These are phyloP conservation scores for Arabidopsis thaliana DNA, from an alignment of 345 rosid species.

Conservation along the genomic window TAIR10.1 NC_003074.8:531001-531500, in stretches of 20 bases:
- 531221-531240: constrained; percentile 13
- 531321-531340: constrained; percentile 89
- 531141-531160: constrained; percentile 66
- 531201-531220: constrained; percentile 47
- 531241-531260: not conserved
- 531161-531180: constrained; percentile 89
- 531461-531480: constrained; percentile 14
- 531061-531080: constrained; percentile 12
- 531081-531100: constrained; percentile 9
- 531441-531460: constrained; percentile 54
- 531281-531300: constrained; percentile 80
- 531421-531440: constrained; percentile 99
- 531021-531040: constrained; percentile 65
- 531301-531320: constrained; percentile 95
- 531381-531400: constrained; percentile 90
- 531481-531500: constrained; percentile 1
- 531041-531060: constrained; percentile 19
- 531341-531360: constrained; percentile 96
- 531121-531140: not conserved
- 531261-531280: constrained; percentile 22
- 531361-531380: constrained; percentile 92
- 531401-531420: constrained; percentile 98
- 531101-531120: not conserved
- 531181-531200: constrained; percentile 91
- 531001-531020: constrained; percentile 89